These are phyloP conservation scores for Plasmodium blacklocki DNA, from an alignment of 169 alveolate species.

Conservation along the genomic window DNA sequence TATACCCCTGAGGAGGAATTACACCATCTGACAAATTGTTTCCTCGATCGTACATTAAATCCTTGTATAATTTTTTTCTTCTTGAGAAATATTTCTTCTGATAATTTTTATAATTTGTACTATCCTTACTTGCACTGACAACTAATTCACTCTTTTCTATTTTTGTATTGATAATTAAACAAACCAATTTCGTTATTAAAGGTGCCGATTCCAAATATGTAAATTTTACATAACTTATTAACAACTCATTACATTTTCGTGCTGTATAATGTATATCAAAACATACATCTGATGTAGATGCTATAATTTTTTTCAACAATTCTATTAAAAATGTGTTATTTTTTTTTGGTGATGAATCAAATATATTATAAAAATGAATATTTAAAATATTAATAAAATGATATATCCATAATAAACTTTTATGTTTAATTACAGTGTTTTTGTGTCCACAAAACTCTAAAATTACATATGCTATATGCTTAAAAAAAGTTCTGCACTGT, in stretches of 20 bases:
- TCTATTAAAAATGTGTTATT: conserved; percentile 34
- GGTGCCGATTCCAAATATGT: conserved; percentile 20
- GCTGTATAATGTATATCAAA: conserved; percentile 76
- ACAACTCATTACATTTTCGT: conserved; percentile 58
- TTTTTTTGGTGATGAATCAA: conserved; percentile 15
- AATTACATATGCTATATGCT: conserved; percentile 52
- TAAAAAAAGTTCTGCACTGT: conserved; percentile 58
- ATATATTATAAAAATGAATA: conserved; percentile 69
- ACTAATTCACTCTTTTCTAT: conserved; percentile 18
- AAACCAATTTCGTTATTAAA: conserved; percentile 31
- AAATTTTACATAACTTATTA: conserved; percentile 45
- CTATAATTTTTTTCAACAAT: conserved; percentile 43
- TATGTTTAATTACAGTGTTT: conserved; percentile 66
- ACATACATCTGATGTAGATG: conserved; percentile 39
- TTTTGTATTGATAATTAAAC: conserved; percentile 30
- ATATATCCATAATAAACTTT: conserved; percentile 66
- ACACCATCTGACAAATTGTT: neutral
- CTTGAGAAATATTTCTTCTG: neutral
- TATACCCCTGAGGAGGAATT: neutral
- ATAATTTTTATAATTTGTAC: neutral
- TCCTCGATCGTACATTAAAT: neutral
- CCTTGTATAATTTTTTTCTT: neutral
- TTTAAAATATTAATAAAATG: conserved; percentile 71
- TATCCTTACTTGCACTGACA: neutral
- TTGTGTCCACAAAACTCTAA: conserved; percentile 29